These are phyloP conservation scores for Aspergillus phoenicis DNA, from an alignment of 2,329 filamentous ascomycete genomes.

Conservation along the genomic window DNA sequence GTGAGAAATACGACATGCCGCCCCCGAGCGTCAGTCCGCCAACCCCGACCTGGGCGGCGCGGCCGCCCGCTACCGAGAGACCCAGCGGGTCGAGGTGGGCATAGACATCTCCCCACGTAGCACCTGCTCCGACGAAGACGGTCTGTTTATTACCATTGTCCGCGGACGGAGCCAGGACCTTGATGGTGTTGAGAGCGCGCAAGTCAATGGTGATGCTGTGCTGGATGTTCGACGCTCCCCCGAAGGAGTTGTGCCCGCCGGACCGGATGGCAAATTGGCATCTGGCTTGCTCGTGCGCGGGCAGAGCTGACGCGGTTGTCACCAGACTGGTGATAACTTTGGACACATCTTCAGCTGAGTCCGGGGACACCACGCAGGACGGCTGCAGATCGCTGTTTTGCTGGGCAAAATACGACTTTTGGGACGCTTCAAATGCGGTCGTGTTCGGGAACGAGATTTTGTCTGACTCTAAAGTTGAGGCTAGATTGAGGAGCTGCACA, in stretches of 20 bases:
- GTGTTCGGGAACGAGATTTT: no score
- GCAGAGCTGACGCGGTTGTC: no score
- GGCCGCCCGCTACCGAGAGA: conserved; percentile 27
- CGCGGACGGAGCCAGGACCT: conserved; percentile 9
- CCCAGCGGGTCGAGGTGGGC: conserved; percentile 19
- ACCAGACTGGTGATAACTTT: no score
- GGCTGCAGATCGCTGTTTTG: no score
- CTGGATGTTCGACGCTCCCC: not conserved
- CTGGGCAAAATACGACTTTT: no score
- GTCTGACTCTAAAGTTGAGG: no score
- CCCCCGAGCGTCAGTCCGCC: conserved; percentile 26
- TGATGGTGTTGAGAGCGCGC: not conserved
- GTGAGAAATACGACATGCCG: conserved; percentile 22
- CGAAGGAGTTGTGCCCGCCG: not conserved
- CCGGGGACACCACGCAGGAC: no score
- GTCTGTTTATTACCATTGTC: not conserved
- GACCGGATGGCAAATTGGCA: not conserved
- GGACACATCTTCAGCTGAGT: no score
- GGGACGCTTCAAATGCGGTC: no score
- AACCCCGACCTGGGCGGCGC: conserved; percentile 28
- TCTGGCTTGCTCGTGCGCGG: no score
- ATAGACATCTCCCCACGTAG: conserved; percentile 20
- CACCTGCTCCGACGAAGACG: conserved; percentile 13
- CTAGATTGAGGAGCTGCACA: accelerated
- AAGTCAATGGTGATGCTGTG: not conserved